These are phyloP conservation scores for Colletotrichum tanaceti DNA, from an alignment of 2,329 filamentous ascomycete species.

Conservation along the genomic window DNA sequence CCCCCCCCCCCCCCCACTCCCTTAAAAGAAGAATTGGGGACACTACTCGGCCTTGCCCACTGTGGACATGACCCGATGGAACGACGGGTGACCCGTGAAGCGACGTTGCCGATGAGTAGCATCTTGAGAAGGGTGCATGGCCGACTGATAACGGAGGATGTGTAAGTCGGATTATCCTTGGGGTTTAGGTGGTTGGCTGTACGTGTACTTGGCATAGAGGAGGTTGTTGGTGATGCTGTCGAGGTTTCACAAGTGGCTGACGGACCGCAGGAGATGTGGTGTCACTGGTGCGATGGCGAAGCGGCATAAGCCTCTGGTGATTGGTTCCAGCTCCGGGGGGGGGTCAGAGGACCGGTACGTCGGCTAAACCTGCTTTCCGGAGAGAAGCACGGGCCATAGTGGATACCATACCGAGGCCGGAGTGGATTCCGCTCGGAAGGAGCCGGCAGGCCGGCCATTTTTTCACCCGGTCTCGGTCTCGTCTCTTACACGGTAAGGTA, in stretches of 20 bases:
- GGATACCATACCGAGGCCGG: neutral
- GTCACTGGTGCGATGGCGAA: too few species aligned
- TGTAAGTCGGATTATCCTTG: too few species aligned
- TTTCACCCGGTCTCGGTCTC: too few species aligned
- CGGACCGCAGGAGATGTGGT: neutral
- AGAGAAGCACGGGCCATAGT: conserved; percentile 2
- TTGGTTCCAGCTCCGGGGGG: conserved; percentile 1
- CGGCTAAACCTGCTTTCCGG: conserved; percentile 20
- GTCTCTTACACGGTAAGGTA: too few species aligned
- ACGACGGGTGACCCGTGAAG: neutral
- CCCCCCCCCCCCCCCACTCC: too few species aligned
- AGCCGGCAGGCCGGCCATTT: too few species aligned
- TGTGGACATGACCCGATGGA: neutral
- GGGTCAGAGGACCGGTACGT: neutral
- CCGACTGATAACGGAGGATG: too few species aligned
- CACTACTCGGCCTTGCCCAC: neutral
- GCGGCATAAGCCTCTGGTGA: conserved; percentile 15
- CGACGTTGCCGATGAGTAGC: neutral
- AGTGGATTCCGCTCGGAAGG: too few species aligned
- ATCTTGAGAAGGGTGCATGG: too few species aligned
- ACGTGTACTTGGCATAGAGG: neutral
- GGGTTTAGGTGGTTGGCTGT: too few species aligned
- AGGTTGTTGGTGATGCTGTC: neutral
- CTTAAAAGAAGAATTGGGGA: neutral
- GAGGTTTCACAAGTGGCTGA: neutral